These are phyloP conservation scores for Alternaria metachromatica DNA, from an alignment of 2,329 filamentous ascomycete species.

Conservation along the genomic window DNA sequence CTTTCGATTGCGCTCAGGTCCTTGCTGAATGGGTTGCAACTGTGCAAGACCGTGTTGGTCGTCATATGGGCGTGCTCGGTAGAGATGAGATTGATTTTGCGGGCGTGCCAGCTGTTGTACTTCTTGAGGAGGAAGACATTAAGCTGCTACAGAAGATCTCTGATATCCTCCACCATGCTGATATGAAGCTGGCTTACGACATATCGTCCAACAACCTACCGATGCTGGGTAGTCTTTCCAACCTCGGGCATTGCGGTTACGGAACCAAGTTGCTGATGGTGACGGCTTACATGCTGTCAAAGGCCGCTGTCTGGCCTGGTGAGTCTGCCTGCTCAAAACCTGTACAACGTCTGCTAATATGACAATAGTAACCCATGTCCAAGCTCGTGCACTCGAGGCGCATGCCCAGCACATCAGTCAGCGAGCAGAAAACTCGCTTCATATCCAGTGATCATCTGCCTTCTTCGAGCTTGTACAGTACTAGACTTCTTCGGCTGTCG, in stretches of 20 bases:
- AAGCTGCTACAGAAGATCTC: constrained; percentile 84
- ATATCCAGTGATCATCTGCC: constrained; percentile 34
- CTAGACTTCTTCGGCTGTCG: neutral
- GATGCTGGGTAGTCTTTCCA: constrained; percentile 61
- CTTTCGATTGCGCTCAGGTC: constrained; percentile 92
- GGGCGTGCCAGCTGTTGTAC: constrained; percentile 85
- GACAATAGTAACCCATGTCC: constrained; percentile 68
- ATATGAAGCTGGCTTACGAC: constrained; percentile 75
- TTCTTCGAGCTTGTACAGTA: constrained; percentile 28
- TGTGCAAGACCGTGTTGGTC: constrained; percentile 91
- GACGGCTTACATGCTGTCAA: constrained; percentile 85
- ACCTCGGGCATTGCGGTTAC: constrained; percentile 71
- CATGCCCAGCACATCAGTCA: constrained; percentile 69
- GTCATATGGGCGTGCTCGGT: constrained; percentile 85
- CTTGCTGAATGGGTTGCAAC: constrained; percentile 93
- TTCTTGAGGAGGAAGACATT: constrained; percentile 89
- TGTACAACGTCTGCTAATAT: constrained; percentile 30
- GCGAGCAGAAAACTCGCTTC: constrained; percentile 60
- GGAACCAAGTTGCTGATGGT: constrained; percentile 84
- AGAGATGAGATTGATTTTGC: constrained; percentile 79
- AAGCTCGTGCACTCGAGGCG: constrained; percentile 69
- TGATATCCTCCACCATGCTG: constrained; percentile 76
- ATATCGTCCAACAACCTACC: constrained; percentile 57
- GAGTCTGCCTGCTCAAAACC: constrained; percentile 47
- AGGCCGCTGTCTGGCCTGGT: constrained; percentile 93